Base-by-base conservation (phyloP, 768 basidiomycete species). In the Russula foetens region DNA sequence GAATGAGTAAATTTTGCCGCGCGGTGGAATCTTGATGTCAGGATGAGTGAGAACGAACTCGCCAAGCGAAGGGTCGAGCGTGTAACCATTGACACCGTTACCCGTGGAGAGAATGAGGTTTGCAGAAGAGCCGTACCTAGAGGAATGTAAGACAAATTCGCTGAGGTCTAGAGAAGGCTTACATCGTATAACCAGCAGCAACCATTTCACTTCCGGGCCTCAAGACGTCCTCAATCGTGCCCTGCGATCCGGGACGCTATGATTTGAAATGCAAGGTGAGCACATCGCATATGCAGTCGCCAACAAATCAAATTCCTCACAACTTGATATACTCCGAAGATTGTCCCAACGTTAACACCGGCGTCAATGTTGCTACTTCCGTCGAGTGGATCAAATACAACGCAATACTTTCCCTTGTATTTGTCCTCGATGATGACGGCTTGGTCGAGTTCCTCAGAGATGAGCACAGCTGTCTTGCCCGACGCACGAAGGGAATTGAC, bases 21-120 rank as follows among this genome's bases (percentile, higher is more conserved):
- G 86, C 11, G 84, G 66, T 7, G 97, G 97, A 65, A 99, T 92
- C 74, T 84, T 83, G 75, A 99, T 99, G 69, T 98, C 85, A 26
- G 96, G 96, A 76, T 99, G 97, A 31, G 97, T 99, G 59, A 98
- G 84, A 71, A 99, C 97, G 75, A 98, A 99, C 77, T 99, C 97
- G 68, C 97, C 97, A 15, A 99, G 82, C 7, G 93, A 74, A 23
- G 90, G 88, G 74, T 99, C 97, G 41, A 99, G 84, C 11, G 97
- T 99, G 78, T 97, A 99, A 49, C 97, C 97, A 71, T 98, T 94
- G 64, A 99, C 97, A 54, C 97, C 97, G 45, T 85, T 81, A 3
- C 97, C 97, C 21, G 95, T 98, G 35, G 92, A 89, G 39, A 99
- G 83, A 55, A 98, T 95, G 59, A 99, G 78, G 73, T 99, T 99